These are phyloP conservation scores for Colletotrichum neosansevieriae DNA, from an alignment of 2,329 filamentous ascomycete genomes.

Conservation along the genomic window DNA sequence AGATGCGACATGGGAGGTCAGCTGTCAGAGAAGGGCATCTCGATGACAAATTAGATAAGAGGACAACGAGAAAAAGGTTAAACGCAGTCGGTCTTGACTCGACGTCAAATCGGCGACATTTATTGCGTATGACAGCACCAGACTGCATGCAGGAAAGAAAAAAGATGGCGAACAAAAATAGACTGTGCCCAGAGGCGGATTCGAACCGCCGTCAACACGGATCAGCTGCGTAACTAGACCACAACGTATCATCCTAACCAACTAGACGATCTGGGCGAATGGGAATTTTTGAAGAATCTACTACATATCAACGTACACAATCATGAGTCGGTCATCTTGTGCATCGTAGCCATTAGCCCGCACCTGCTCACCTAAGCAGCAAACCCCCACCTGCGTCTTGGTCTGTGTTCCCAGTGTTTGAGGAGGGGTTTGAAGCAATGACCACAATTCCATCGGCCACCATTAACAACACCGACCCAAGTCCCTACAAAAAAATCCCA, in stretches of 20 bases:
- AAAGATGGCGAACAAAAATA: background rate
- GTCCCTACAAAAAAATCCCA: constrained; percentile 30
- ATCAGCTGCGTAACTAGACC: constrained; percentile 36
- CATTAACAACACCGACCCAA: background rate
- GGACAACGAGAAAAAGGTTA: background rate
- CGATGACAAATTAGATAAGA: background rate
- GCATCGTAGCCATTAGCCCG: too few species aligned
- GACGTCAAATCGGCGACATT: too few species aligned
- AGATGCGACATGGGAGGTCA: background rate
- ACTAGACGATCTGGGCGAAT: constrained; percentile 42
- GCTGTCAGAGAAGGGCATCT: constrained; percentile 2
- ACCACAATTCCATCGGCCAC: constrained; percentile 5
- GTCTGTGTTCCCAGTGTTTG: too few species aligned
- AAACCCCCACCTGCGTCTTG: background rate
- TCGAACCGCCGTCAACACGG: constrained; percentile 43
- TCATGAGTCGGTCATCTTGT: too few species aligned
- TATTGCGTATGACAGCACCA: too few species aligned
- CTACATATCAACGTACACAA: too few species aligned
- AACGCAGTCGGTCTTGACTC: background rate
- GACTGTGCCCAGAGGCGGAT: constrained; percentile 42
- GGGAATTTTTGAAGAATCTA: background rate
- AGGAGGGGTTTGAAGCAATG: constrained; percentile 18
- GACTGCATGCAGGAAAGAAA: too few species aligned
- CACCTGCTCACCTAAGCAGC: constrained; percentile 17
- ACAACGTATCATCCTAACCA: constrained; percentile 43